phyloP scores from a whole-genome alignment of 805 yeast species.

The Wickerhamiella occidentalis region DNA sequence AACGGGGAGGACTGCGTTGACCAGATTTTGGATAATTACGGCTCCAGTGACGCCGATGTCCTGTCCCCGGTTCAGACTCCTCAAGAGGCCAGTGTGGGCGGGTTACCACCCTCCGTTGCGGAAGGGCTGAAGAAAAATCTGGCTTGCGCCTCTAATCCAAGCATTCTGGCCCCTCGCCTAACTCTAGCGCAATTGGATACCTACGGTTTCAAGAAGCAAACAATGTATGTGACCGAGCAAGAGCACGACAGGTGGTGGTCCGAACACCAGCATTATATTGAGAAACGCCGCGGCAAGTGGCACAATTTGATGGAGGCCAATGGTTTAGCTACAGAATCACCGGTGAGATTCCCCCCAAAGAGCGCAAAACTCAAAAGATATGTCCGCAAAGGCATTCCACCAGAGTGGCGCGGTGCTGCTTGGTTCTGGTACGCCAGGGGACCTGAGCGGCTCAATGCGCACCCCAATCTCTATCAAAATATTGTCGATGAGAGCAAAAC shows the following conservation, averaged over 20 bases:
- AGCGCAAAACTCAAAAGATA: constrained; percentile 46
- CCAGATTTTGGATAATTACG: constrained; percentile 2
- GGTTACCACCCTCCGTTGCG: neutral
- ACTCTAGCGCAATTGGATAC: constrained; percentile 37
- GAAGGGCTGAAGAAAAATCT: constrained; percentile 4
- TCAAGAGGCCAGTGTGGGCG: neutral
- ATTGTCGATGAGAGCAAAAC: constrained; percentile 47
- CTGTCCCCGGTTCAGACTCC: constrained; percentile 2
- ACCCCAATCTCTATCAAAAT: constrained; percentile 61
- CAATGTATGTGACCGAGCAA: constrained; percentile 38
- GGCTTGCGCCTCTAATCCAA: constrained; percentile 9
- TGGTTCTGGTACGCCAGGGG: constrained; percentile 96
- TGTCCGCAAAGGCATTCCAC: constrained; percentile 85
- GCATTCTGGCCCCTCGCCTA: constrained; percentile 7
- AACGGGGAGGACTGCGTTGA: constrained; percentile 10
- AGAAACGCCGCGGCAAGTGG: constrained; percentile 71
- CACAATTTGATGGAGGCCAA: constrained; percentile 46
- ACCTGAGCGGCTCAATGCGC: constrained; percentile 51
- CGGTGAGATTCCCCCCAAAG: constrained; percentile 28
- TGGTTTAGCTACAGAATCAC: constrained; percentile 41
- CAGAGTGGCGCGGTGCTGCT: constrained; percentile 94
- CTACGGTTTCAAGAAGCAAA: constrained; percentile 75
- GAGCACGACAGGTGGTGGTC: constrained; percentile 69
- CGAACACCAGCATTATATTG: constrained; percentile 49
- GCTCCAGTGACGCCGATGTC: neutral